Evolutionary conservation across 345 rosid species (phyloP).

Genomic region (Salix suchowensis): DNA sequence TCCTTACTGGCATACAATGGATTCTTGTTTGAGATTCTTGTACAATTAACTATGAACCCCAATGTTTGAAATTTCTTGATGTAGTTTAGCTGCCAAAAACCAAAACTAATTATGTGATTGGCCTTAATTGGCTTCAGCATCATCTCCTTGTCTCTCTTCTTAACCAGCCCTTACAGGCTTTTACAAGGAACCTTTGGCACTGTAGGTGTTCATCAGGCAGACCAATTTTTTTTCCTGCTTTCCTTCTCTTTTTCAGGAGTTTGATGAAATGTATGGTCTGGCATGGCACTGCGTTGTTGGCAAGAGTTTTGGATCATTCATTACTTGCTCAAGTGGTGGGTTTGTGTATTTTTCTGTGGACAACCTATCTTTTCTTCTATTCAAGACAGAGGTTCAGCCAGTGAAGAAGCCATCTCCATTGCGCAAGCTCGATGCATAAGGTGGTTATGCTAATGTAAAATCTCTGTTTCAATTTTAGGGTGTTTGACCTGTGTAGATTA

Average conservation of each 20-base stretch:
- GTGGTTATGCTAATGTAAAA: neutral
- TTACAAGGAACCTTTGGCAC: neutral
- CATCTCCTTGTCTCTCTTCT: neutral
- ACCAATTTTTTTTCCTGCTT: neutral
- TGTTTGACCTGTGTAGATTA: neutral
- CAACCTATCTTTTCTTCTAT: conserved; percentile 49
- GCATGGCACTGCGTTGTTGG: conserved; percentile 57
- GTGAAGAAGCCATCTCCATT: conserved; percentile 13
- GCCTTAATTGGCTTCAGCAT: neutral
- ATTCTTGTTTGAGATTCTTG: neutral
- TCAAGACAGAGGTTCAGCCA: conserved; percentile 60
- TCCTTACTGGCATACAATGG: neutral
- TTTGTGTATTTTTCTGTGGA: conserved; percentile 39
- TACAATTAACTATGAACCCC: neutral
- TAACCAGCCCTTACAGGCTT: neutral
- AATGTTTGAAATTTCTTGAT: neutral
- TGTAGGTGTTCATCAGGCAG: neutral
- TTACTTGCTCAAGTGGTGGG: conserved; percentile 41
- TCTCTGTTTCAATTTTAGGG: neutral
- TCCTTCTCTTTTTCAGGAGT: conserved; percentile 23
- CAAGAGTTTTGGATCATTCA: conserved; percentile 42
- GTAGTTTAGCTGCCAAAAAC: neutral
- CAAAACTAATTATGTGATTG: neutral
- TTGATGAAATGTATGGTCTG: conserved; percentile 32
- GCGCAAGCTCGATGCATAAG: conserved; percentile 9